Conservation (phyloP, 441 rosid genomes). For the Pelargonium australe region DNA sequence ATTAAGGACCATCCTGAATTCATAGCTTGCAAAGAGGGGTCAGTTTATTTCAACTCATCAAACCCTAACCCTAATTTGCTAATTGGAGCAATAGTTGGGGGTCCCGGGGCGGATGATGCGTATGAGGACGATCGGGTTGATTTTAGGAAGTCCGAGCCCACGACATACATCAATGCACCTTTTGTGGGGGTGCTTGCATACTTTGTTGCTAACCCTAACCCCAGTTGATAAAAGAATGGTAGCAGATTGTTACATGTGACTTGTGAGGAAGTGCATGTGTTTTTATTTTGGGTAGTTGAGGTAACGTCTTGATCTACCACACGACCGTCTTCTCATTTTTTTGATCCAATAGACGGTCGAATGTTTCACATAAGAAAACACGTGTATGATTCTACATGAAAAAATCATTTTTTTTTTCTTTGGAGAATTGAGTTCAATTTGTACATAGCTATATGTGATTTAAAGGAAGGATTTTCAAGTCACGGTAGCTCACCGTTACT, state of each 20-base stretch:
- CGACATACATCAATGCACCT: conserved; percentile 91
- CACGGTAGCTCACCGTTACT: no score
- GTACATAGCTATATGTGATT: conserved; percentile 11
- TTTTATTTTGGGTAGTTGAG: no score
- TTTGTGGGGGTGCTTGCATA: conserved; percentile 87
- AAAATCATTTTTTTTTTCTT: no score
- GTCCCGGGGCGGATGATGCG: conserved; percentile 66
- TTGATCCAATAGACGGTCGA: no score
- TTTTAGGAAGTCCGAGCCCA: conserved; percentile 78
- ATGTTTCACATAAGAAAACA: no score
- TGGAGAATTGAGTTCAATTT: background rate
- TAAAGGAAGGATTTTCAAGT: no score
- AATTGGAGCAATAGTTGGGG: conserved; percentile 81
- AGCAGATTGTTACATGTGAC: no score
- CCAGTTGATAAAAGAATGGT: conserved; percentile 8
- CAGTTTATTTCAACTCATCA: conserved; percentile 55
- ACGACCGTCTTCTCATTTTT: no score
- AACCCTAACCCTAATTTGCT: conserved; percentile 64
- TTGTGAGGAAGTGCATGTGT: no score
- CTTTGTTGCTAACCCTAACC: conserved; percentile 74
- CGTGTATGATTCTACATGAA: no score
- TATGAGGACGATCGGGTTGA: conserved; percentile 62
- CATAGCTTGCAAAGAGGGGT: conserved; percentile 69
- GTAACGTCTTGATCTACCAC: no score
- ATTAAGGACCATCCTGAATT: conserved; percentile 48